Evolutionary conservation across 768 basidiomycete genomes (phyloP).

Genomic region (Rhizopogon salebrosus): DNA sequence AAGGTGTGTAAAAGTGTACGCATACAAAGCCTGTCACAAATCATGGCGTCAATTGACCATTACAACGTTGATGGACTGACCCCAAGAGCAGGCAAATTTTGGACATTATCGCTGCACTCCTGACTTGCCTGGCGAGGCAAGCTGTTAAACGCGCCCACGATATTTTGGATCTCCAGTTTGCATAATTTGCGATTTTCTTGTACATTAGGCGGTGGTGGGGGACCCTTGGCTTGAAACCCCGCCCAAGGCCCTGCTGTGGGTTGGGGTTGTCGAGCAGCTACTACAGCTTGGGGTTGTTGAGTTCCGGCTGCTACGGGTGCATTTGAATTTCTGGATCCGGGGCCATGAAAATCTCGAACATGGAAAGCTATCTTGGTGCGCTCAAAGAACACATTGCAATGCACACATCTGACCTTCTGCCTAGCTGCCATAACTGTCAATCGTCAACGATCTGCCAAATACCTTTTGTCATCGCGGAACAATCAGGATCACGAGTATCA

Average conservation of each 20-base stretch:
- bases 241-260: no score
- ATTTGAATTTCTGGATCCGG: background rate
- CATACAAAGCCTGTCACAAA: constrained; percentile 20
- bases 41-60: constrained; percentile 1
- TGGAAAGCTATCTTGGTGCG: background rate
- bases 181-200: constrained; percentile 8
- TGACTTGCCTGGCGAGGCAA: constrained; percentile 2
- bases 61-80: constrained; percentile 8
- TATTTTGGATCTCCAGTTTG: constrained; percentile 10
- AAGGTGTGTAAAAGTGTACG: constrained; percentile 24
- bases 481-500: background rate
- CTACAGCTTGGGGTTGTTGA: background rate
- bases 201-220: no score
- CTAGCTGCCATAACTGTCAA: background rate
- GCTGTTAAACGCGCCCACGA: constrained; percentile 15
- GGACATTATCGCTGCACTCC: constrained; percentile 12
- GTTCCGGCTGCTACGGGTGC: background rate
- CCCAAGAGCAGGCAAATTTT: constrained; percentile 17
- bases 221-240: no score
- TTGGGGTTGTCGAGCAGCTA: no score
- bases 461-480: background rate
- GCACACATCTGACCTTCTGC: no score
- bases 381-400: background rate
- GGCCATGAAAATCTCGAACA: background rate
- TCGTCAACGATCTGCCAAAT: background rate